Conservation (phyloP, 78 protist genomes). For the Polysphondylium violaceum region DNA sequence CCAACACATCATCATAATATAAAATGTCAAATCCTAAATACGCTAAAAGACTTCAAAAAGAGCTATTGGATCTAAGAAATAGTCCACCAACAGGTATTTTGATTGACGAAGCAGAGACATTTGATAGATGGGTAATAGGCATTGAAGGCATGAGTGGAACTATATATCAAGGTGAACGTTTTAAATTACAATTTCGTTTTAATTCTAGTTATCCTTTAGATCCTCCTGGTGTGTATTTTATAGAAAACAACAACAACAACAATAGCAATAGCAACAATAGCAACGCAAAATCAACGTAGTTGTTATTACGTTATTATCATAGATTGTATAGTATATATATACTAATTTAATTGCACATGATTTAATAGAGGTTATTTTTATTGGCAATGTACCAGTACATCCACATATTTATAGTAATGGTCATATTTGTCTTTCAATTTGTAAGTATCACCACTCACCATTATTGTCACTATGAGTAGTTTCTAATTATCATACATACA, state of each 20-base stretch:
- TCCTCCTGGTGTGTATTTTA: slow-evolving; percentile 73
- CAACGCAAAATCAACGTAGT: background rate
- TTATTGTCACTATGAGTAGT: background rate
- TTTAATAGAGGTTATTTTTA: slow-evolving; percentile 75
- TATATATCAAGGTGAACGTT: slow-evolving; percentile 61
- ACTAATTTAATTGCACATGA: background rate
- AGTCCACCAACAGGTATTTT: slow-evolving; percentile 61
- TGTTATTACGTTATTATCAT: background rate
- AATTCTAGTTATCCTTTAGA: slow-evolving; percentile 72
- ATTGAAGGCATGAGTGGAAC: slow-evolving; percentile 50
- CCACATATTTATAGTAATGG: slow-evolving; percentile 90
- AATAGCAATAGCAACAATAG: no score
- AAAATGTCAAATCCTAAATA: slow-evolving; percentile 32
- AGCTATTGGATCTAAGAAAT: slow-evolving; percentile 48
- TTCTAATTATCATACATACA: background rate
- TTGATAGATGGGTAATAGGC: slow-evolving; percentile 61
- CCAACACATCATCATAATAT: no score
- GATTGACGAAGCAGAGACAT: slow-evolving; percentile 30
- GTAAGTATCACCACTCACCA: background rate
- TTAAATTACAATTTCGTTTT: slow-evolving; percentile 73
- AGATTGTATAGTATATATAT: background rate
- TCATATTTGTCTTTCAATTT: slow-evolving; percentile 87
- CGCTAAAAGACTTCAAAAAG: slow-evolving; percentile 71
- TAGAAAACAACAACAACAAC: background rate
- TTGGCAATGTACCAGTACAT: slow-evolving; percentile 78